Evolutionary conservation across 768 basidiomycete genomes (phyloP).

Genomic region (Phanerochaete carnosa): DNA sequence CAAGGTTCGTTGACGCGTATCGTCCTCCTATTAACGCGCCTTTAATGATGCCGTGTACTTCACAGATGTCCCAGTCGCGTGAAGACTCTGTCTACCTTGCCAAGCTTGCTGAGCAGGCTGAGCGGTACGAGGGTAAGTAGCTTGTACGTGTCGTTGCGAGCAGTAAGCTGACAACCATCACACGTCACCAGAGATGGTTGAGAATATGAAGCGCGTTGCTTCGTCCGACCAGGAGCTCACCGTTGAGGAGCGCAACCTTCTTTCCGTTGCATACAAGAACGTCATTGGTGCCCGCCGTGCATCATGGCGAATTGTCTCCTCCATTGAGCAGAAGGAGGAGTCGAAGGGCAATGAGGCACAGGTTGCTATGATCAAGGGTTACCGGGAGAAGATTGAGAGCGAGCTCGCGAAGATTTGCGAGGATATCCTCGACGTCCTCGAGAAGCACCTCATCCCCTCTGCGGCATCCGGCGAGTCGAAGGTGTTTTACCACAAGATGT

Average conservation of each 20-base stretch:
- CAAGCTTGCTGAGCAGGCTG: conserved; percentile 99
- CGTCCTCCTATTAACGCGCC: conserved; percentile 26
- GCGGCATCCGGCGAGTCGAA: conserved; percentile 96
- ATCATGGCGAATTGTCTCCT: conserved; percentile 97
- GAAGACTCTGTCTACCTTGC: conserved; percentile 99
- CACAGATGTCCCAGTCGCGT: conserved; percentile 75
- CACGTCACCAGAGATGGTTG: conserved; percentile 83
- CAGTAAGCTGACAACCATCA: not conserved
- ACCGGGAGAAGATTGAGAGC: conserved; percentile 96
- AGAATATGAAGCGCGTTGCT: conserved; percentile 99
- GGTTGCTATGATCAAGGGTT: conserved; percentile 95
- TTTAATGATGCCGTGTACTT: not conserved
- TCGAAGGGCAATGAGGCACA: conserved; percentile 96
- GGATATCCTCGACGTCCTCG: conserved; percentile 95
- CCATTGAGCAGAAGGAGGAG: conserved; percentile 99
- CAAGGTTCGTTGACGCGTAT: conserved; percentile 41
- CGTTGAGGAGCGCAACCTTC: conserved; percentile 96
- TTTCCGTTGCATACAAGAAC: conserved; percentile 99
- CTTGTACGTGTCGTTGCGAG: not conserved
- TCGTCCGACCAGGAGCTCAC: conserved; percentile 98
- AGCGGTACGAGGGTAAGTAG: conserved; percentile 90
- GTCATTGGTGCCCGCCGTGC: conserved; percentile 98
- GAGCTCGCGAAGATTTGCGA: conserved; percentile 98
- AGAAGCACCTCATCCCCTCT: conserved; percentile 96
- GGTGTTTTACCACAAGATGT: conserved; percentile 99